Conservation (phyloP, 2,329 filamentous ascomycete species). For the Hymenoscyphus scutula region DNA sequence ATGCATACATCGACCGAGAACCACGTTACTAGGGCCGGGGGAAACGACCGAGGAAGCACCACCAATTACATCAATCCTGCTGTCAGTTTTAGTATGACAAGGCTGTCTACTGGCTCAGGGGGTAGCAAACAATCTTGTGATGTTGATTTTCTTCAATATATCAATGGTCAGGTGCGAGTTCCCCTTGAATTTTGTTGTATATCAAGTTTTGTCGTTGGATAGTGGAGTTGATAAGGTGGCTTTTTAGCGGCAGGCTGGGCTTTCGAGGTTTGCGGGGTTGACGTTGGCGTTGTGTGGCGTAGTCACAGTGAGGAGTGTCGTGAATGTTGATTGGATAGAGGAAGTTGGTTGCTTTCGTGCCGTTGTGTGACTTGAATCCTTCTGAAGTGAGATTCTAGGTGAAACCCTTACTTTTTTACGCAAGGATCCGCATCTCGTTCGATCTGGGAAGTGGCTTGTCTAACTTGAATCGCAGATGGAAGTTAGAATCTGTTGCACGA, state of each 20-base stretch:
- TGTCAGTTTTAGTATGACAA: background rate
- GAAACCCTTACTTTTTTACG: no score
- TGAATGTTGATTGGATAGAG: background rate
- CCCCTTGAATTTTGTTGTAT: no score
- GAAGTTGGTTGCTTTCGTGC: no score
- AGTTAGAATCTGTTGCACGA: no score
- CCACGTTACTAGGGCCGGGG: background rate
- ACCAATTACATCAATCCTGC: constrained; percentile 6
- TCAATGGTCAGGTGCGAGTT: no score
- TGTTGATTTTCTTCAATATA: no score
- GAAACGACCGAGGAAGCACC: constrained; percentile 10
- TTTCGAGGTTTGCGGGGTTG: background rate
- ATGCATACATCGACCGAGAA: background rate
- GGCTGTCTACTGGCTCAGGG: no score
- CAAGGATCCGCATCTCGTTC: no score
- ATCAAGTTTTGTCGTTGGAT: background rate
- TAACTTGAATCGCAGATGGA: no score
- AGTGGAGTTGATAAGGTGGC: background rate
- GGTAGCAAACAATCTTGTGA: background rate
- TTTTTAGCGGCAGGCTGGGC: background rate
- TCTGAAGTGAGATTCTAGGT: background rate
- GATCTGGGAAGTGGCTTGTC: no score
- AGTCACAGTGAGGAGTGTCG: background rate
- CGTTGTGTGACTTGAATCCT: background rate
- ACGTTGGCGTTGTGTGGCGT: background rate